phyloP scores from a whole-genome alignment of 768 basidiomycete genomes.

The Lentinula sp. region DNA sequence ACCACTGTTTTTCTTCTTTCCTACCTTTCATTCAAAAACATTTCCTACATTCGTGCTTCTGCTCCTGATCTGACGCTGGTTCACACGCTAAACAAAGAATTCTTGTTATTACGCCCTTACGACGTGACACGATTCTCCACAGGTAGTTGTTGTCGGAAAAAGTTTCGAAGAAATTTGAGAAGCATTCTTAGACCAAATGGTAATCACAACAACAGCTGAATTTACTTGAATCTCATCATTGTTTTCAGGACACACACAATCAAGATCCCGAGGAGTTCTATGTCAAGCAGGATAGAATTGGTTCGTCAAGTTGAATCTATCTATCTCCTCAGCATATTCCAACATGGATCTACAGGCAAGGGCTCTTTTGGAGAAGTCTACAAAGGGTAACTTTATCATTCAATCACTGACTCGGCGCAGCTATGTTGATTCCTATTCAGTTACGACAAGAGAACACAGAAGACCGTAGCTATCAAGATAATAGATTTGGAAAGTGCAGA shows the following conservation, averaged over 20 bases:
- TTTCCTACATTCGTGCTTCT: not conserved
- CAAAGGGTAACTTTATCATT: conserved; percentile 66
- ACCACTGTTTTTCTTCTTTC: conserved; percentile 7
- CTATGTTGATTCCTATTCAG: conserved; percentile 31
- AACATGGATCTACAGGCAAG: conserved; percentile 58
- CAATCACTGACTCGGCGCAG: conserved; percentile 6
- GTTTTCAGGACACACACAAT: conserved; percentile 51
- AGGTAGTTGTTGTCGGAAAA: not conserved
- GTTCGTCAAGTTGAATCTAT: conserved; percentile 33
- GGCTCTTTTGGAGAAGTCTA: conserved; percentile 99
- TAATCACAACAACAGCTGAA: not conserved
- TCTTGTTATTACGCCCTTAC: not conserved
- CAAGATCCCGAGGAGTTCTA: conserved; percentile 97
- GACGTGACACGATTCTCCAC: conserved; percentile 1
- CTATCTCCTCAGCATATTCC: not conserved
- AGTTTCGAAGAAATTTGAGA: not conserved
- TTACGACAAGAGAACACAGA: conserved; percentile 92
- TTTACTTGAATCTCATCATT: conserved; percentile 19
- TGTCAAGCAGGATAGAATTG: conserved; percentile 96
- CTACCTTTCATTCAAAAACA: not conserved
- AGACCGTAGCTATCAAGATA: conserved; percentile 98
- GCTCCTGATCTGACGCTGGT: not conserved
- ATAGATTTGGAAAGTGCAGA: conserved; percentile 99
- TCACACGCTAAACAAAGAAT: not conserved
- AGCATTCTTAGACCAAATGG: not conserved